Evolutionary conservation across 768 basidiomycete genomes (phyloP).

Genomic region (Lactarius vividus): DNA sequence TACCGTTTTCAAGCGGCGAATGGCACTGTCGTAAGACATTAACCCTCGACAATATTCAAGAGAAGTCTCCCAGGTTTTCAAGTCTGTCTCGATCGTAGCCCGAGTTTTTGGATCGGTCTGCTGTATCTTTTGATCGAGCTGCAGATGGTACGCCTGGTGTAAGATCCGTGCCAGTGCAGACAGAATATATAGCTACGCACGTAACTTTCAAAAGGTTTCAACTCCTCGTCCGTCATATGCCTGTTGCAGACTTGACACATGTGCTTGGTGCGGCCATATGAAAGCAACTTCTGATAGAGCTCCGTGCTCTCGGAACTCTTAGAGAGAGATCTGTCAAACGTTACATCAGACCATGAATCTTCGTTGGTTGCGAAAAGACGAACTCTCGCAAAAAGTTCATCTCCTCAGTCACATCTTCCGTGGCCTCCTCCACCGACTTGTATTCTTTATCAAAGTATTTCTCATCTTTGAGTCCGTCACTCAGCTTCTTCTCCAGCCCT

Average conservation of each 20-base stretch:
- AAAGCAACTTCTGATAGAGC: slow-evolving; percentile 55
- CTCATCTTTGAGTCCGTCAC: slow-evolving; percentile 35
- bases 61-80: slow-evolving; percentile 60
- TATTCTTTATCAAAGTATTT: slow-evolving; percentile 24
- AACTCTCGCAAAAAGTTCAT: slow-evolving; percentile 47
- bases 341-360: slow-evolving; percentile 8
- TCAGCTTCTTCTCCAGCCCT: slow-evolving; percentile 53
- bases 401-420: slow-evolving; percentile 46
- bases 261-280: slow-evolving; percentile 58
- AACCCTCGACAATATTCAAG: slow-evolving; percentile 56
- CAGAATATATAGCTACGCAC: slow-evolving; percentile 9
- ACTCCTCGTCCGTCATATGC: slow-evolving; percentile 51
- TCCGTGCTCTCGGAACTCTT: slow-evolving; percentile 38
- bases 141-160: not conserved
- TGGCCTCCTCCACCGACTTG: slow-evolving; percentile 45
- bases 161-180: not conserved
- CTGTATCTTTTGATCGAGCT: slow-evolving; percentile 67
- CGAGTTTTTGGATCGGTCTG: slow-evolving; percentile 49
- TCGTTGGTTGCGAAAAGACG: slow-evolving; percentile 21
- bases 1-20: slow-evolving; percentile 50
- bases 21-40: slow-evolving; percentile 52
- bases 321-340: slow-evolving; percentile 31
- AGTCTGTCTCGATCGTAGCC: slow-evolving; percentile 44
- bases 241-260: slow-evolving; percentile 78
- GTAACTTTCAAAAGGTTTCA: slow-evolving; percentile 64